phyloP scores from a whole-genome alignment of 2,329 filamentous ascomycete genomes.

The Venturiaceae sp. region DNA sequence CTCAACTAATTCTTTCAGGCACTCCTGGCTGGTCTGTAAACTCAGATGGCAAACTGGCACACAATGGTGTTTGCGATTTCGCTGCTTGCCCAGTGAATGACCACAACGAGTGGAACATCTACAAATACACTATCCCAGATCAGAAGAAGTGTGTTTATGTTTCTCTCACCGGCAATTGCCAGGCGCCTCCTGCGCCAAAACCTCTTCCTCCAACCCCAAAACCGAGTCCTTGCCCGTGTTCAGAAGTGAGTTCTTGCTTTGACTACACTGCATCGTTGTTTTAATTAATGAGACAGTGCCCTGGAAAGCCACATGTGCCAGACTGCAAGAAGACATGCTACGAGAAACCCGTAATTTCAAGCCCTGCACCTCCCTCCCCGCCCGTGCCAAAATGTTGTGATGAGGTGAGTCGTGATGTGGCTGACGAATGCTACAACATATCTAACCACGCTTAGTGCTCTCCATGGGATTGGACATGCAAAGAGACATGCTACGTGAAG shows the following conservation, averaged over 20 bases:
- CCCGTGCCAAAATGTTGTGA: too few species aligned
- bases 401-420: too few species aligned
- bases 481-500: neutral
- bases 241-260: neutral
- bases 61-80: conserved; percentile 43
- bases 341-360: neutral
- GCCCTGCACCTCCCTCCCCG: too few species aligned
- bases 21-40: conserved; percentile 47
- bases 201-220: neutral
- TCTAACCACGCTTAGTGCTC: too few species aligned
- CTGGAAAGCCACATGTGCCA: neutral
- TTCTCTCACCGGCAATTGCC: conserved; percentile 26
- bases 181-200: neutral
- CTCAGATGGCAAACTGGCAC: conserved; percentile 42
- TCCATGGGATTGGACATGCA: too few species aligned
- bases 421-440: too few species aligned
- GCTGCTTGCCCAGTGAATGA: conserved; percentile 52
- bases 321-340: neutral
- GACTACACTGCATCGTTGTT: too few species aligned
- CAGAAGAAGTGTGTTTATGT: conserved; percentile 42
- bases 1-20: conserved; percentile 15
- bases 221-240: neutral
- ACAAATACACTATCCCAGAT: conserved; percentile 30
- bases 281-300: too few species aligned
- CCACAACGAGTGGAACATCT: conserved; percentile 46